phyloP scores from a whole-genome alignment of 441 rosid genomes.

The Bocquillonia castaneifolia region DNA sequence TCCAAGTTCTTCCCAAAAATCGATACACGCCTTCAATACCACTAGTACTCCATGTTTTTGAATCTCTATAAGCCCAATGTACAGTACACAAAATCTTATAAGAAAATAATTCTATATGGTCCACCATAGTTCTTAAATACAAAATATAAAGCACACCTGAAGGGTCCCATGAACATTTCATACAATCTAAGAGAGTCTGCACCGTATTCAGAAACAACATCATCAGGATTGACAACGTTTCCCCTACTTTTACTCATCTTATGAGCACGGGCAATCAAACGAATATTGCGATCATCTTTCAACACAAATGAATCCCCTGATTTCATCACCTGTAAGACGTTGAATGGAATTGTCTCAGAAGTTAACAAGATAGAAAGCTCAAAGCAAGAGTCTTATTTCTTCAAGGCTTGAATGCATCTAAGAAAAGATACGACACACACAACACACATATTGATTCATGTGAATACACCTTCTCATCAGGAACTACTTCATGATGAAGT shows the following conservation, averaged over 20 bases:
- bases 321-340: conserved; percentile 53
- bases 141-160: conserved; percentile 43
- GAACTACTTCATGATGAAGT: conserved; percentile 50
- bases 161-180: conserved; percentile 99
- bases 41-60: conserved; percentile 92
- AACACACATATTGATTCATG: conserved; percentile 16
- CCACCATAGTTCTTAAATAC: background rate
- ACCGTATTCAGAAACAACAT: conserved; percentile 76
- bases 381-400: background rate
- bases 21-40: conserved; percentile 96
- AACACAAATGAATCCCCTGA: conserved; percentile 74
- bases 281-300: conserved; percentile 58
- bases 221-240: conserved; percentile 96
- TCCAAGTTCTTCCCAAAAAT: conserved; percentile 87
- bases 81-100: conserved; percentile 10
- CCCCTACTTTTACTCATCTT: conserved; percentile 99
- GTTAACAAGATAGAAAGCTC: conserved; percentile 5
- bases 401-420: background rate
- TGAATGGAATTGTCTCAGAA: conserved; percentile 14
- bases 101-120: conserved; percentile 1
- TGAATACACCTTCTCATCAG: conserved; percentile 59
- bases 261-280: conserved; percentile 66
- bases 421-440: background rate
- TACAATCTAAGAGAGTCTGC: conserved; percentile 93
- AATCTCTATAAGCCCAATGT: conserved; percentile 56